Evolutionary conservation across 768 basidiomycete genomes (phyloP).

Genomic region (Termitomyces sp.): DNA sequence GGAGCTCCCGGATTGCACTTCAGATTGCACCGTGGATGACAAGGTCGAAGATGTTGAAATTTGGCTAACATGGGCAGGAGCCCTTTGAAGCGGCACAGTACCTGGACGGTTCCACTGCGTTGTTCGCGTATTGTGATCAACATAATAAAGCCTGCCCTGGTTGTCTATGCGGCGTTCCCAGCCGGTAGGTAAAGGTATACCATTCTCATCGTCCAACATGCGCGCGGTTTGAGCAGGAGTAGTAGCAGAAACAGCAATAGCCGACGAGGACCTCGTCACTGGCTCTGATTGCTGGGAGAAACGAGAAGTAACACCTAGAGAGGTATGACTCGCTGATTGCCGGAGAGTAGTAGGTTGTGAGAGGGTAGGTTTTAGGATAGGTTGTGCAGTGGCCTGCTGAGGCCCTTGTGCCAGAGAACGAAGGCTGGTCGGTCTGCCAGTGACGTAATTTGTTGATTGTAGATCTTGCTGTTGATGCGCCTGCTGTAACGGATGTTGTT

Average conservation of each 20-base stretch:
- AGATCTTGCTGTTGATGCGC: constrained; percentile 11
- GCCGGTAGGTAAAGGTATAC: constrained; percentile 65
- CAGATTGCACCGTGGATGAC: constrained; percentile 12
- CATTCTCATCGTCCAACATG: constrained; percentile 54
- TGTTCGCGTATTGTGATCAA: constrained; percentile 79
- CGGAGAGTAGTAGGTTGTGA: constrained; percentile 23
- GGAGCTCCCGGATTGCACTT: constrained; percentile 14
- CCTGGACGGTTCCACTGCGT: constrained; percentile 76
- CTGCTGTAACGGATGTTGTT: constrained; percentile 3
- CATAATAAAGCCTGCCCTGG: constrained; percentile 76
- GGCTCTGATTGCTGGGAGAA: constrained; percentile 21
- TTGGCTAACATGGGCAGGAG: constrained; percentile 23
- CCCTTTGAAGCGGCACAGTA: constrained; percentile 25
- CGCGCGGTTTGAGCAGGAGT: constrained; percentile 22
- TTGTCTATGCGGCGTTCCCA: constrained; percentile 84
- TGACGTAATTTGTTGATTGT: constrained; percentile 6
- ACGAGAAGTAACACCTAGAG: constrained; percentile 21
- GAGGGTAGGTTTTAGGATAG: constrained; percentile 7
- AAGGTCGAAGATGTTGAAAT: constrained; percentile 17
- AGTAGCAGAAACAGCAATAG: constrained; percentile 12
- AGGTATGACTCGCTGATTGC: constrained; percentile 26
- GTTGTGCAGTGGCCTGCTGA: constrained; percentile 4
- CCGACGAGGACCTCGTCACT: constrained; percentile 14
- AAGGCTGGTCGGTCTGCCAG: constrained; percentile 10
- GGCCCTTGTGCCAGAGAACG: constrained; percentile 16